Conservation (phyloP, 1,284 basidiomycete genomes). For the Tylopilus orsonianus region DNA sequence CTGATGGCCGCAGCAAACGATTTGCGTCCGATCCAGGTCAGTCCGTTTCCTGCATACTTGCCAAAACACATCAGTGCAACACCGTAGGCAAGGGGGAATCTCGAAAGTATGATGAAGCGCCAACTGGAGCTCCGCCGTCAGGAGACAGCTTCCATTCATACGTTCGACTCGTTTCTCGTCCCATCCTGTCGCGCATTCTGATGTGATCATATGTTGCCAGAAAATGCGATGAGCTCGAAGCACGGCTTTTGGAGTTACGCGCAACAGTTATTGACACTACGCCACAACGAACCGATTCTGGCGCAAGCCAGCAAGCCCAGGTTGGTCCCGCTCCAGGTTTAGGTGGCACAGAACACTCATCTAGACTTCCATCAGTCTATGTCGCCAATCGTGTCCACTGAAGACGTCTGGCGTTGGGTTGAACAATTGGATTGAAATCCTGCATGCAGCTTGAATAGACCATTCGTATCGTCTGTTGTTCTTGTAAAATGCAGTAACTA, state of each 20-base stretch:
- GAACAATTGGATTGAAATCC: conserved; percentile 46
- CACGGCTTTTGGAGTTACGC: conserved; percentile 55
- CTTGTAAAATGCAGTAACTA: background rate
- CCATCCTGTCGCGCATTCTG: conserved; percentile 1
- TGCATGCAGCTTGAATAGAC: conserved; percentile 1
- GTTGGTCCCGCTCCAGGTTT: conserved; percentile 10
- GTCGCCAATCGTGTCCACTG: conserved; percentile 24
- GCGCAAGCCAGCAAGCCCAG: conserved; percentile 13
- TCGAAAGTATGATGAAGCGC: conserved; percentile 74
- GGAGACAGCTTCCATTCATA: conserved; percentile 64
- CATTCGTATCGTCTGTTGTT: background rate
- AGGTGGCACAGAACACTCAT: background rate
- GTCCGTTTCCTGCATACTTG: conserved; percentile 11
- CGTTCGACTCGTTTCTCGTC: conserved; percentile 41
- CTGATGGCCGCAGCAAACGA: conserved; percentile 82
- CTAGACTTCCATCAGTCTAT: conserved; percentile 11
- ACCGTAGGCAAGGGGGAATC: conserved; percentile 62
- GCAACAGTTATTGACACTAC: conserved; percentile 18
- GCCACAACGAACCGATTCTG: conserved; percentile 1
- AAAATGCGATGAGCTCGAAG: conserved; percentile 69
- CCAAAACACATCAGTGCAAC: conserved; percentile 3
- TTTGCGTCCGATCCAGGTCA: conserved; percentile 74
- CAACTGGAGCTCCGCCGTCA: conserved; percentile 68
- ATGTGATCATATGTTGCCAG: conserved; percentile 35
- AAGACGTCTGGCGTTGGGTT: conserved; percentile 60